Base-by-base conservation (phyloP, 2,329 filamentous ascomycete species). In the Ophiostoma perfectum region DNA sequence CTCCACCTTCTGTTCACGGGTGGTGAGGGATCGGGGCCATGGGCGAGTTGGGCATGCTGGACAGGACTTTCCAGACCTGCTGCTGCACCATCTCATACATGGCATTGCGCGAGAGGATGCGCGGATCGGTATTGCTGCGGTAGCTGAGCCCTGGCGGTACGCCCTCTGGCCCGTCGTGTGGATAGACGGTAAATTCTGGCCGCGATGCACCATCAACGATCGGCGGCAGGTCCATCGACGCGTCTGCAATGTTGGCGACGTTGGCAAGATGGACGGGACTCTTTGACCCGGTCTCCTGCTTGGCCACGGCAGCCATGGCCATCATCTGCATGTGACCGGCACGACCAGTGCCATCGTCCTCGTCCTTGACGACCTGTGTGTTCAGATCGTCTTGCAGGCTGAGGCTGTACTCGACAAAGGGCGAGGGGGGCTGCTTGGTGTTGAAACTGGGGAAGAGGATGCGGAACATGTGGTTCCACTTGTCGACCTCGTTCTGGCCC, bases 381-480 rank as follows among this genome's bases (percentile, higher is more conserved):
- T 6, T 41, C 38, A 39, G 14, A 16, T 42, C 39, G 11, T 63
- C 60, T 7, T 63, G 60, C 39, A 44, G 55, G 5, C 27, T 14
- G 27, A 38, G 39, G 16, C 18, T 49, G 8, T 44, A 18, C 9
- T 69, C 58, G 16, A 38, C 27, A n/a, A 45, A 78, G 9, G 78
- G 78, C 18, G 72, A 75, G 2, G 78, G 78, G 4, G 76, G 75
- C 41, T 73, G 72, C 3, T 73, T 68, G 65, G 71, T 68, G 14
- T 66, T 67, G 27, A 70, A 75, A 14, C 73, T 74, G 0, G 78
- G 77, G 45, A 81, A 80, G 0, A 81, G 72, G 0, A 79, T 71
- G 3, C 73, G 72, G 71, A 78, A 80, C 18, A 78, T 76, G 45
- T 78, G 75, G 5, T 70, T 70, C 79, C 79, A 81, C 64, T 78